These are phyloP conservation scores for Fragilariopsis cylindrus DNA, from an alignment of 108 stramenopile genomes.

Conservation along the genomic window DNA sequence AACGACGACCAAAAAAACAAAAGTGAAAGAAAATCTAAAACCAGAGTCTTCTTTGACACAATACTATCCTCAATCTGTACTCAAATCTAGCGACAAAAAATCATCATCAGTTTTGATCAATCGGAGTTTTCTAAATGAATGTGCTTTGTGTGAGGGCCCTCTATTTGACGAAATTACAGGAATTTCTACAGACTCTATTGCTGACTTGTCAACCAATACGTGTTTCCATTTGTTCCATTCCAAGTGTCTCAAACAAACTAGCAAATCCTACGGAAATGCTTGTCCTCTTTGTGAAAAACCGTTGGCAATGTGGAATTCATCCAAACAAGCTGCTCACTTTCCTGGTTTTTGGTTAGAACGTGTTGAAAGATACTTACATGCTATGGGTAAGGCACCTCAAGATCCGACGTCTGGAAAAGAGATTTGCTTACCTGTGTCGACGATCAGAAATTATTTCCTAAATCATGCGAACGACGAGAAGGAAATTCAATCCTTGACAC, in stretches of 20 bases:
- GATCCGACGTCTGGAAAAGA: neutral
- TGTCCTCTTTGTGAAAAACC: slow-evolving; percentile 30
- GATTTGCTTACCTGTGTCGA: slow-evolving; percentile 10
- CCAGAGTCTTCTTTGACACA: slow-evolving; percentile 10
- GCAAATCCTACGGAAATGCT: neutral
- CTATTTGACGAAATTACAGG: slow-evolving; percentile 30
- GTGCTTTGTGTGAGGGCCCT: slow-evolving; percentile 25
- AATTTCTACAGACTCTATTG: slow-evolving; percentile 18
- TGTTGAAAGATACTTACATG: slow-evolving; percentile 21
- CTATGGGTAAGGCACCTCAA: slow-evolving; percentile 5
- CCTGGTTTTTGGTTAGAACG: slow-evolving; percentile 36
- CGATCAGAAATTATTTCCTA: slow-evolving; percentile 19
- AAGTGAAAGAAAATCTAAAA: slow-evolving; percentile 17
- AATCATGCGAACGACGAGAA: neutral
- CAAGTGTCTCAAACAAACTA: slow-evolving; percentile 32
- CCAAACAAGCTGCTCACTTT: slow-evolving; percentile 39
- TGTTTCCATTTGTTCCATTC: slow-evolving; percentile 37
- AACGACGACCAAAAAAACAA: neutral
- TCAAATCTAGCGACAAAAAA: neutral
- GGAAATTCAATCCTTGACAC: neutral
- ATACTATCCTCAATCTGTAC: slow-evolving; percentile 2
- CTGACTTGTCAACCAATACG: slow-evolving; percentile 27
- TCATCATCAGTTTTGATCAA: slow-evolving; percentile 9
- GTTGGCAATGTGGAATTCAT: slow-evolving; percentile 27
- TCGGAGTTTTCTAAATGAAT: slow-evolving; percentile 29